phyloP scores from a whole-genome alignment of 768 basidiomycete species.

The Podaxis sp. region DNA sequence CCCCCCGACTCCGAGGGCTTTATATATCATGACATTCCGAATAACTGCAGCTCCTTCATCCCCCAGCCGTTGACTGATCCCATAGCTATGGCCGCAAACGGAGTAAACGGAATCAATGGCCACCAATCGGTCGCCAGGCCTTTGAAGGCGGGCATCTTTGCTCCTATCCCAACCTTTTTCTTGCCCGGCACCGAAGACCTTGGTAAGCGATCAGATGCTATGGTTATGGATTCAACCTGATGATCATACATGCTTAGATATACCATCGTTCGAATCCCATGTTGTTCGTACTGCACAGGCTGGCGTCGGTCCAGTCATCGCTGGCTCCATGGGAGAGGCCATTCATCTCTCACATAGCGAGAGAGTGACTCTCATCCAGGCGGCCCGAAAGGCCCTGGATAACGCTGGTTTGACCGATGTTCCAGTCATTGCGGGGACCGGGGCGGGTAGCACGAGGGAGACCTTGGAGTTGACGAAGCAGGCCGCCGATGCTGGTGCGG shows the following conservation, averaged over 20 bases:
- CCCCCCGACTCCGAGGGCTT: slow-evolving; percentile 1
- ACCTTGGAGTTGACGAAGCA: slow-evolving; percentile 72
- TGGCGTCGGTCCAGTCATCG: slow-evolving; percentile 69
- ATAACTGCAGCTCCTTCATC: slow-evolving; percentile 16
- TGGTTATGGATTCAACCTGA: not conserved
- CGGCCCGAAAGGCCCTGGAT: slow-evolving; percentile 73
- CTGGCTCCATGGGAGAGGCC: slow-evolving; percentile 87
- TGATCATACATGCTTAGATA: slow-evolving; percentile 37
- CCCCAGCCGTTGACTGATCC: slow-evolving; percentile 16
- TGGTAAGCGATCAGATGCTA: slow-evolving; percentile 45
- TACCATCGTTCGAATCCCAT: slow-evolving; percentile 67
- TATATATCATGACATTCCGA: slow-evolving; percentile 16
- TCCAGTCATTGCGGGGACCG: slow-evolving; percentile 82
- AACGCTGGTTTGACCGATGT: slow-evolving; percentile 51
- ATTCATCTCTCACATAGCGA: slow-evolving; percentile 70
- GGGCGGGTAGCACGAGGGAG: slow-evolving; percentile 80
- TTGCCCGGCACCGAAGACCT: slow-evolving; percentile 73
- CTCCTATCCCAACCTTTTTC: slow-evolving; percentile 89
- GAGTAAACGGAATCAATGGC: slow-evolving; percentile 30
- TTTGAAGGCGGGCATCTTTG: slow-evolving; percentile 75
- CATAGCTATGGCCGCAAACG: slow-evolving; percentile 41
- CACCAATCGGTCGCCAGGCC: slow-evolving; percentile 41
- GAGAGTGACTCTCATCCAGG: slow-evolving; percentile 59
- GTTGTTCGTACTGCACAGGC: slow-evolving; percentile 60
- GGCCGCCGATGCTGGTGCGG: slow-evolving; percentile 84